Conservation (phyloP, 345 rosid species). For the Syzygium oleosum region DNA sequence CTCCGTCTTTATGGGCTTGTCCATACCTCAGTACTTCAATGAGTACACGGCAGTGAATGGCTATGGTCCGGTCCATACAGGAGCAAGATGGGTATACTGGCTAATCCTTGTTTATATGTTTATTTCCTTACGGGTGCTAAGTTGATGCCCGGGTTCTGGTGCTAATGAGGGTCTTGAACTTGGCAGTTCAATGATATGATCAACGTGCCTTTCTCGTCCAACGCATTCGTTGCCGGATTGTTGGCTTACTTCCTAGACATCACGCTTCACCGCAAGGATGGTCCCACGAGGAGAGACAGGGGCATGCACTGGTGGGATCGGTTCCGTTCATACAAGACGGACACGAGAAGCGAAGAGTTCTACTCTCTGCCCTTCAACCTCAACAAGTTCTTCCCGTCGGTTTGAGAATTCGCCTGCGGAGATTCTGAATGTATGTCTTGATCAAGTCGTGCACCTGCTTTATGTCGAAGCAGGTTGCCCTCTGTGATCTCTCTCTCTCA, state of each 20-base stretch:
- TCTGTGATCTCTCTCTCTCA: not conserved
- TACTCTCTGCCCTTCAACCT: slow-evolving; percentile 87
- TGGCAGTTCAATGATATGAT: slow-evolving; percentile 95
- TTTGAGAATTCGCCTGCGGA: slow-evolving; percentile 24
- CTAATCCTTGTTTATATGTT: not conserved
- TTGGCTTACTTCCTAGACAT: slow-evolving; percentile 63
- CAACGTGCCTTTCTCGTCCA: slow-evolving; percentile 86
- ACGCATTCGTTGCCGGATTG: slow-evolving; percentile 75
- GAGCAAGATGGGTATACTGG: slow-evolving; percentile 56
- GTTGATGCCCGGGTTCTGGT: not conserved
- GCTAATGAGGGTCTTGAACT: not conserved
- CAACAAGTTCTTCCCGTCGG: slow-evolving; percentile 91
- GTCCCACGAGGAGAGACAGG: slow-evolving; percentile 52
- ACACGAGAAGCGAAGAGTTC: slow-evolving; percentile 94
- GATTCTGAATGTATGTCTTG: not conserved
- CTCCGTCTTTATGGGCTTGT: slow-evolving; percentile 80
- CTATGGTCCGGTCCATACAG: slow-evolving; percentile 51
- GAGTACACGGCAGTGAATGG: slow-evolving; percentile 49
- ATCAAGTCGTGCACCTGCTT: not conserved
- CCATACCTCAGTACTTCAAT: slow-evolving; percentile 81
- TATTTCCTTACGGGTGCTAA: not conserved
- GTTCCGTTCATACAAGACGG: slow-evolving; percentile 76
- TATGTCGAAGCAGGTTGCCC: not conserved
- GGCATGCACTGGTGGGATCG: slow-evolving; percentile 93
- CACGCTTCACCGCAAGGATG: slow-evolving; percentile 55